phyloP scores from a whole-genome alignment of 768 basidiomycete species.

The Rossbeevera mucosa region DNA sequence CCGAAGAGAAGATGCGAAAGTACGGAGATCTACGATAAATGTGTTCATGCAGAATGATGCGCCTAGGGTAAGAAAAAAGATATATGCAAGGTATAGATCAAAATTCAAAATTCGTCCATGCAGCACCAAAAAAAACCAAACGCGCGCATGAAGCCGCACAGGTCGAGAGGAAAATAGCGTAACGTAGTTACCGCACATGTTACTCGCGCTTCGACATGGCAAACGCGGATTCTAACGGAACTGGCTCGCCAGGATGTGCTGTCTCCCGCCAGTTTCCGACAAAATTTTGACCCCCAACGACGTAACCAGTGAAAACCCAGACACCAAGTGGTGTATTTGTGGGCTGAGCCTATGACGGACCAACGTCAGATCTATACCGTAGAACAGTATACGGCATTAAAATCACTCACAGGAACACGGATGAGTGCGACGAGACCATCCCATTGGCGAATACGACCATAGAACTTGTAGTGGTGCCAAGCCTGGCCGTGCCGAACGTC shows the following conservation, averaged over 20 bases:
- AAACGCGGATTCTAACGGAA: conserved; percentile 61
- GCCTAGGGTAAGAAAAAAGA: not conserved
- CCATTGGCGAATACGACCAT: conserved; percentile 54
- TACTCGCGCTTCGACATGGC: conserved; percentile 48
- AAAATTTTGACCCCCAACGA: conserved; percentile 59
- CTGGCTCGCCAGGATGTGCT: conserved; percentile 29
- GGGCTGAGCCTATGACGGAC: conserved; percentile 6
- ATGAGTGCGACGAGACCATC: conserved; percentile 56
- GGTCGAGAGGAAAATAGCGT: not conserved
- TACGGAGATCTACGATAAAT: conserved; percentile 18
- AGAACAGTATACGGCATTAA: not conserved
- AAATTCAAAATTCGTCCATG: conserved; percentile 12
- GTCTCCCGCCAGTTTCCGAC: conserved; percentile 68
- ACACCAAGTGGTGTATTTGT: conserved; percentile 11
- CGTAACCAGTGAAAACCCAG: conserved; percentile 64
- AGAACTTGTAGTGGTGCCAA: conserved; percentile 45
- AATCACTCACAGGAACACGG: conserved; percentile 33
- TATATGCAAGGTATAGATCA: conserved; percentile 12
- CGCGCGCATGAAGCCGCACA: not conserved
- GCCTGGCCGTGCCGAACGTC: conserved; percentile 44
- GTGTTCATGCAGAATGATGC: conserved; percentile 7
- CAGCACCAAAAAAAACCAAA: not conserved
- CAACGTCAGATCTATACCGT: conserved; percentile 3
- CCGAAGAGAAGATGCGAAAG: not conserved
- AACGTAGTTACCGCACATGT: not conserved